A percentile compares a stretch with the other conserved stretches of the same genome.
Conservation (phyloP, 163 green algal genomes). For the Chlamydomonas reinhardtii region DNA sequence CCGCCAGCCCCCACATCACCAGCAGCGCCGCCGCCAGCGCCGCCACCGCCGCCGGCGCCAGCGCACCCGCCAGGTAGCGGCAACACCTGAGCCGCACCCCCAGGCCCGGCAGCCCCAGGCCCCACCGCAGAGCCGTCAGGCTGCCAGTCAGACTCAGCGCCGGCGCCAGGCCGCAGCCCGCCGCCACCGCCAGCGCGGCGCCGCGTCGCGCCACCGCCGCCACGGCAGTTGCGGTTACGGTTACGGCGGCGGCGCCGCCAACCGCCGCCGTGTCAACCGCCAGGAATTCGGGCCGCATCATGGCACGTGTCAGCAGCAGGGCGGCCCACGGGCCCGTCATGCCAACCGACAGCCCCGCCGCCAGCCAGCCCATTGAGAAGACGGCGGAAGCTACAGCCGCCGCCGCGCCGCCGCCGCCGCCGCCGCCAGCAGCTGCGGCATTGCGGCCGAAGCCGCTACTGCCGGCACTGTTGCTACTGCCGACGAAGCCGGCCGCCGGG, state of each 20-base stretch:
- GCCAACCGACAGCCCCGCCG: neutral
- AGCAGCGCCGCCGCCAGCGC: constrained; percentile 16
- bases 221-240: neutral
- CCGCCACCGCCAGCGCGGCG: neutral
- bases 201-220: neutral
- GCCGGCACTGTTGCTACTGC: too few species aligned
- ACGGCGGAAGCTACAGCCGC: constrained; percentile 7
- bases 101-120: constrained; percentile 13
- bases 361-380: constrained; percentile 19
- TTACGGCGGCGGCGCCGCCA: neutral
- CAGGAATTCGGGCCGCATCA: constrained; percentile 15
- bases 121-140: constrained; percentile 31
- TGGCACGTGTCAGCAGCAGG: constrained; percentile 16
- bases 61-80: constrained; percentile 13
- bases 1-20: constrained; percentile 10
- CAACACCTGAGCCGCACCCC: constrained; percentile 28
- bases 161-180: constrained; percentile 3
- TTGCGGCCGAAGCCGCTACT: too few species aligned
- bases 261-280: neutral
- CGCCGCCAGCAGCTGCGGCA: too few species aligned
- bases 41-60: constrained; percentile 14
- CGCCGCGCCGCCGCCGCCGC: neutral
- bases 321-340: constrained; percentile 9
- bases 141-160: constrained; percentile 24
- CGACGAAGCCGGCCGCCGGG: neutral